Evolutionary conservation across 352 stramenopile genomes (phyloP), one percentile per base, ranked within the genome.

Genomic region (Pythium oligandrum): DNA sequence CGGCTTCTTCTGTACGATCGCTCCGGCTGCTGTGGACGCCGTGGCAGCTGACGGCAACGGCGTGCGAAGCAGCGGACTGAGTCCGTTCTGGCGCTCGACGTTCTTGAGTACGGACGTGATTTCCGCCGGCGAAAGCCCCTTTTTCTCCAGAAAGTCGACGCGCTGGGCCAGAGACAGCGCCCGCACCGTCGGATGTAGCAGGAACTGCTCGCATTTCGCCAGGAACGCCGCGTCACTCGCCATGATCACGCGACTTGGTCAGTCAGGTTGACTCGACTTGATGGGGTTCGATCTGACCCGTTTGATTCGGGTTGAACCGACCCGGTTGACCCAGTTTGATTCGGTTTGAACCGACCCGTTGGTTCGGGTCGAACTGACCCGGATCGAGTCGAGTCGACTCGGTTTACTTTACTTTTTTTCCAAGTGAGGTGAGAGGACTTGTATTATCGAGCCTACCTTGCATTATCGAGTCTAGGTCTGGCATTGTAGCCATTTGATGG

Each of bases 91-190:
- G 6, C 53, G 64, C 63, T 88, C 63, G 36, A 88, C 55, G 40
- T 58, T 75, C 57, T 75, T 80, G 11, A 90, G 59, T 50, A 73
- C 86, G 37, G 69, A 54, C 4, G 75, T 87, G 48, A 90, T 87
- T 51, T 90, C 62, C 42, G 80, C 73, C 2, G 79, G 71, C 2
- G 76, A 75, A n/a, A 90, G 55, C 0, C 79, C 79, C 57, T 90
- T 90, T 43, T 79, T 70, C 68, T 90, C 79, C 7, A 90, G 55
- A 43, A 90, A 90, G 43, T 86, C 79, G 11, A 90, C 79, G 40
- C 77, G 76, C 55, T 90, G 71, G 26, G 79, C 77, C 5, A 90
- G 70, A 3, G 79, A 86, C 42, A 88, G 63, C 30, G 71, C 56
- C 6, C 79, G 76, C 50, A 90, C 79, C 1, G 63, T 68, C 26